Percentiles rank a stretch among this genome's conserved stretches.
These are phyloP conservation scores for Daucus carota DNA, from an alignment of 129 eudicot species.

Conservation along the genomic window DNA sequence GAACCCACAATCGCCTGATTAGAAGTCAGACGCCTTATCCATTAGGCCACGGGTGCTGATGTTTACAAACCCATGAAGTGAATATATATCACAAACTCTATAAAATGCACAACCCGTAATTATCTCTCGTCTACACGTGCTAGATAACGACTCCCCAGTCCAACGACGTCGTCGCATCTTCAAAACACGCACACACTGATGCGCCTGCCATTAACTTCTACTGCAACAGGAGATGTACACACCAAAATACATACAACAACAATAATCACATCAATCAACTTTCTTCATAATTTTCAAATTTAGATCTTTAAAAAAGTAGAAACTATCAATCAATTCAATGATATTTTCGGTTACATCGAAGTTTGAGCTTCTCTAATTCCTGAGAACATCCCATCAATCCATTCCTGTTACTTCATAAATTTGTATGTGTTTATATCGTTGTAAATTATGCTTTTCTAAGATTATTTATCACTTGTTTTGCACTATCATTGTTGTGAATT, in stretches of 20 bases:
- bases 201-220: not conserved
- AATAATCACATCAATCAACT: not conserved
- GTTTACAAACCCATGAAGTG: no score
- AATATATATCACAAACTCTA: no score
- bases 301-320: not conserved
- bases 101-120: no score
- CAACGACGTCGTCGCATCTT: not conserved
- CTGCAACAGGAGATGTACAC: not conserved
- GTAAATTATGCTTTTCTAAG: not conserved
- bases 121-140: not conserved
- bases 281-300: not conserved
- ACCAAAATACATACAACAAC: not conserved
- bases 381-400: not conserved
- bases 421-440: no score
- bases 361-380: not conserved
- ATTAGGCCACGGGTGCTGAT: conserved; percentile 59
- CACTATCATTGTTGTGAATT: not conserved
- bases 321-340: not conserved
- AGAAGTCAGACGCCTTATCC: conserved; percentile 99
- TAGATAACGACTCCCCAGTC: not conserved
- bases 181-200: not conserved
- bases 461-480: not conserved
- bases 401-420: not conserved
- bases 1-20: conserved; percentile 99
- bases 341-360: not conserved